Evolutionary conservation across 345 rosid species (phyloP).

Genomic region (Crucihimalaya himalaica): DNA sequence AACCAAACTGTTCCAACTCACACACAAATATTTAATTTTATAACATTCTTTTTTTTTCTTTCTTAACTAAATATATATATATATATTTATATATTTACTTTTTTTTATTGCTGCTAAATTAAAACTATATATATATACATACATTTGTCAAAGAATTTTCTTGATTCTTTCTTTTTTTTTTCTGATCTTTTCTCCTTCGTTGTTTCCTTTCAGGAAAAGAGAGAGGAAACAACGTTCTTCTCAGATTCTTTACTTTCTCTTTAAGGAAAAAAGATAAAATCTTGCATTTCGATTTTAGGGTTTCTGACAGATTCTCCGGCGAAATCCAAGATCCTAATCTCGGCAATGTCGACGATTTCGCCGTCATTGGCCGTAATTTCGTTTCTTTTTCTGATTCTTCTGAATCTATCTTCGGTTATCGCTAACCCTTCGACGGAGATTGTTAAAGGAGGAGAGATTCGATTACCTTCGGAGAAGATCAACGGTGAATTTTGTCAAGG

Average conservation of each 20-base stretch:
- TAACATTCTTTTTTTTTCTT: neutral
- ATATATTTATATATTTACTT: too few relatives aligned
- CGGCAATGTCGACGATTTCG: conserved; percentile 39
- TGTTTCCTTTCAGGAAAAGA: conserved; percentile 33
- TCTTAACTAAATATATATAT: too few relatives aligned
- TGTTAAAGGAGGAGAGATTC: conserved; percentile 25
- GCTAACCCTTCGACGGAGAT: conserved; percentile 6
- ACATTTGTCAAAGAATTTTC: conserved; percentile 25
- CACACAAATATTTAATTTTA: neutral
- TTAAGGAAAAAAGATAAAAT: neutral
- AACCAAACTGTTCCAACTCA: conserved; percentile 12
- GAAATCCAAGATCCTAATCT: conserved; percentile 1
- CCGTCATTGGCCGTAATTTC: conserved; percentile 23
- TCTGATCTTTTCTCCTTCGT: neutral
- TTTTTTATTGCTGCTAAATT: neutral
- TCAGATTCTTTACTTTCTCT: conserved; percentile 29
- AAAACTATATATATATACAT: neutral
- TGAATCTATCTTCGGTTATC: conserved; percentile 1
- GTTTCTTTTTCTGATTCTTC: conserved; percentile 7
- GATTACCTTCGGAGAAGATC: conserved; percentile 42
- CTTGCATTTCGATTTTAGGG: neutral
- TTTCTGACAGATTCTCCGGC: conserved; percentile 17
- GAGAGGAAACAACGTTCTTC: conserved; percentile 35
- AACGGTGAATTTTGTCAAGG: conserved; percentile 31
- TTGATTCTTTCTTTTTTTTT: neutral